A percentile compares a stretch with the other conserved stretches of the same genome.
Conservation (phyloP, 2,329 filamentous ascomycete genomes). For the Epichloe uncinata region DNA sequence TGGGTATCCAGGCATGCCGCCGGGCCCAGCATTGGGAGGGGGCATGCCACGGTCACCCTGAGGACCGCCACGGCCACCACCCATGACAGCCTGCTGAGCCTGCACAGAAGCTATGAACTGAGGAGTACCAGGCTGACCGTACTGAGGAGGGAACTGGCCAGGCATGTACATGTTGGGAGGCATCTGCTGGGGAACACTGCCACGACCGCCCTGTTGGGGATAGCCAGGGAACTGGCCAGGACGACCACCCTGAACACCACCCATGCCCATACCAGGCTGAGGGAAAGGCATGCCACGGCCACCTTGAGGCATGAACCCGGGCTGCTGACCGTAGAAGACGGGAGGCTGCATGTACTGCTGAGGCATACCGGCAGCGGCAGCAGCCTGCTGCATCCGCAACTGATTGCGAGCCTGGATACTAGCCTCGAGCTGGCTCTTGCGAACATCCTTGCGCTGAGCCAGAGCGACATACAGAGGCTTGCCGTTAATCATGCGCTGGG, state of each 20-base stretch:
- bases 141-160: conserved; percentile 67
- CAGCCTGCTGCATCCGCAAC: conserved; percentile 94
- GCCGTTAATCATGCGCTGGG: conserved; percentile 94
- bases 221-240: conserved; percentile 79
- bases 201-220: conserved; percentile 77
- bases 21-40: conserved; percentile 44
- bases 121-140: conserved; percentile 66
- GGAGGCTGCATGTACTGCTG: conserved; percentile 78
- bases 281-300: conserved; percentile 56
- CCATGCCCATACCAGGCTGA: conserved; percentile 50
- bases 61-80: conserved; percentile 49
- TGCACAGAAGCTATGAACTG: conserved; percentile 74
- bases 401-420: conserved; percentile 99
- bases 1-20: conserved; percentile 42
- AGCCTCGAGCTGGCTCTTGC: conserved; percentile 97
- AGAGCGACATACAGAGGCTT: conserved; percentile 98
- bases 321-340: conserved; percentile 84
- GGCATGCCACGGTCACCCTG: conserved; percentile 62
- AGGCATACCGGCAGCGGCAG: conserved; percentile 78
- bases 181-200: conserved; percentile 74
- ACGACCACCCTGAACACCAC: conserved; percentile 65
- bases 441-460: conserved; percentile 98
- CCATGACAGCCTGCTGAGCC: conserved; percentile 47
- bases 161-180: conserved; percentile 79
- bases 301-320: conserved; percentile 51